Conservation (phyloP, 1,139 yeast genomes). For the Candida freyschussii region DNA sequence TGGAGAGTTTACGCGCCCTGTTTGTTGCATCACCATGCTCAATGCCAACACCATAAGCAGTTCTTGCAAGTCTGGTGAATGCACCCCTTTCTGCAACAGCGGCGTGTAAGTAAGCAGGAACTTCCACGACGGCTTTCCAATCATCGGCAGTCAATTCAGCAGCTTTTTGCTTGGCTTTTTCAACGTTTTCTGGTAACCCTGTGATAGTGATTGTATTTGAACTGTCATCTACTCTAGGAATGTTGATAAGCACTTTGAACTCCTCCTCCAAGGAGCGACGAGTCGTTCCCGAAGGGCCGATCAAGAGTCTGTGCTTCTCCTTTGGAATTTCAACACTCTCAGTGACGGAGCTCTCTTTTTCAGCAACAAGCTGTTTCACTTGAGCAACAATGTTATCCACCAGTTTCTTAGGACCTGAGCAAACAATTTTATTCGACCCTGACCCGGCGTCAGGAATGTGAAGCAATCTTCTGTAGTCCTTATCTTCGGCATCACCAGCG, state of each 20-base stretch:
- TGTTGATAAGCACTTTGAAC: constrained; percentile 54
- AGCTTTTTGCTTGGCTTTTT: constrained; percentile 50
- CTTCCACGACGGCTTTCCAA: constrained; percentile 40
- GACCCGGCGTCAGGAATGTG: constrained; percentile 73
- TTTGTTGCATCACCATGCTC: constrained; percentile 51
- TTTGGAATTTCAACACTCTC: constrained; percentile 60
- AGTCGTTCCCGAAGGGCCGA: constrained; percentile 78
- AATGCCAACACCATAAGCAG: constrained; percentile 54
- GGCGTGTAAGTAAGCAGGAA: constrained; percentile 56
- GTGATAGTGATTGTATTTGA: constrained; percentile 39
- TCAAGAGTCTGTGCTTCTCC: constrained; percentile 69
- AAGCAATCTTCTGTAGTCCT: constrained; percentile 49
- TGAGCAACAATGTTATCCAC: constrained; percentile 67
- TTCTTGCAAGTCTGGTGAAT: constrained; percentile 51
- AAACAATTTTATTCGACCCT: constrained; percentile 55
- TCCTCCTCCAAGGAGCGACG: constrained; percentile 73
- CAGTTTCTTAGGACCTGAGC: constrained; percentile 71
- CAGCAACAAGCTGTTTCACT: constrained; percentile 59
- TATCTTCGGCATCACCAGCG: constrained; percentile 65
- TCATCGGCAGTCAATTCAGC: constrained; percentile 44
- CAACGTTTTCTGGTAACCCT: constrained; percentile 63
- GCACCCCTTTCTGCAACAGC: constrained; percentile 68
- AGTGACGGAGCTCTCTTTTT: constrained; percentile 57
- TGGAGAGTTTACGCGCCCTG: constrained; percentile 48
- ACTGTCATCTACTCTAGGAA: constrained; percentile 60